Evolutionary conservation across 1,139 yeast genomes (phyloP).

Genomic region (Blastobotrys apis): DNA sequence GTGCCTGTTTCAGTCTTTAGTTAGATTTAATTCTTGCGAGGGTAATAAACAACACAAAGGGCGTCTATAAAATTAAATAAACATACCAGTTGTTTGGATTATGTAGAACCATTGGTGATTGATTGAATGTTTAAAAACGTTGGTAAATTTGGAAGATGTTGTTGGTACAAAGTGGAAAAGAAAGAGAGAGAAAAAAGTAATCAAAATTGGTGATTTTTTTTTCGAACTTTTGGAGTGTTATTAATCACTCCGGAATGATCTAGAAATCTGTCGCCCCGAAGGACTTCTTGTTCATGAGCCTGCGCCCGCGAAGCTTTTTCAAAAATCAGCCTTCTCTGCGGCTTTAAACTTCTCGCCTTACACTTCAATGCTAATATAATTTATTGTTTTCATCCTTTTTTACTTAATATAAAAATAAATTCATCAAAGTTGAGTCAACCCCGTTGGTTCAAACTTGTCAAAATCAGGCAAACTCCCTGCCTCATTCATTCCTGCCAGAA

Average conservation of each 20-base stretch:
- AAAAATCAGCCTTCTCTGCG: too few species aligned
- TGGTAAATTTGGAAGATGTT: not conserved
- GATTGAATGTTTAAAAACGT: not conserved
- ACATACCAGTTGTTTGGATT: constrained; percentile 63
- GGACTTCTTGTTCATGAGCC: not conserved
- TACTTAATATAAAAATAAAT: not conserved
- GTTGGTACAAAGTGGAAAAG: not conserved
- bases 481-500: constrained; percentile 13
- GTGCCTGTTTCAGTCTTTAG: constrained; percentile 49
- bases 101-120: constrained; percentile 54
- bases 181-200: not conserved
- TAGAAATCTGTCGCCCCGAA: constrained; percentile 2
- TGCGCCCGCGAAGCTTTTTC: too few species aligned
- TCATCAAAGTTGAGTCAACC: not conserved
- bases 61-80: not conserved
- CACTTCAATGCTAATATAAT: too few species aligned
- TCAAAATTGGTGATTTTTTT: not conserved
- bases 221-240: too few species aligned
- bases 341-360: too few species aligned
- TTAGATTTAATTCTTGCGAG: not conserved
- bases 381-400: too few species aligned
- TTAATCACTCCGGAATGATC: constrained; percentile 4
- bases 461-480: constrained; percentile 1
- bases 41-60: not conserved
- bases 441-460: not conserved